A percentile compares a stretch with the other conserved stretches of the same genome.
Conservation (phyloP, 257 asterid species). For the Cinchona pubescens region DNA sequence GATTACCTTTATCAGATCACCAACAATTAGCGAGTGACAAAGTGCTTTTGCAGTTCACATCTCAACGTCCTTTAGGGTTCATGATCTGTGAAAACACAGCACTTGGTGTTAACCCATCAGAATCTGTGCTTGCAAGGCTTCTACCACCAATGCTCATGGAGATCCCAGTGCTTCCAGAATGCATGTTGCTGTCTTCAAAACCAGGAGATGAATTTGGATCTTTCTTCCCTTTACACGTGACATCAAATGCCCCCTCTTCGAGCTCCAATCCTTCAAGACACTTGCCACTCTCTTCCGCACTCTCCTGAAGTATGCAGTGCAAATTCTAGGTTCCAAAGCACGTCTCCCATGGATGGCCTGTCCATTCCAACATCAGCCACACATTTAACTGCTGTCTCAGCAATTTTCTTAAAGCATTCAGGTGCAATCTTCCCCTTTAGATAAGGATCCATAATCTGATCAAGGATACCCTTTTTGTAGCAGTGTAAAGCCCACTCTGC, state of each 20-base stretch:
- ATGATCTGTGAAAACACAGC: slow-evolving; percentile 95
- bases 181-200: slow-evolving; percentile 56
- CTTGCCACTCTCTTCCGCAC: slow-evolving; percentile 79
- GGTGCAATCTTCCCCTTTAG: slow-evolving; percentile 90
- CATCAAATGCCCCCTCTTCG: slow-evolving; percentile 42
- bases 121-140: slow-evolving; percentile 83
- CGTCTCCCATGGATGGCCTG: slow-evolving; percentile 93
- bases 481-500: slow-evolving; percentile 94
- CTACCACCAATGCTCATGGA: slow-evolving; percentile 93
- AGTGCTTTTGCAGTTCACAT: neutral
- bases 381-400: slow-evolving; percentile 88
- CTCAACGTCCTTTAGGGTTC: slow-evolving; percentile 83
- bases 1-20: slow-evolving; percentile 6
- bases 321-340: slow-evolving; percentile 88
- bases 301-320: slow-evolving; percentile 92
- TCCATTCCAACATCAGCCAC: slow-evolving; percentile 75
- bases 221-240: slow-evolving; percentile 52
- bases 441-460: slow-evolving; percentile 70
- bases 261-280: slow-evolving; percentile 41
- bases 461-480: slow-evolving; percentile 68
- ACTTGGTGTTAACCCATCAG: slow-evolving; percentile 87
- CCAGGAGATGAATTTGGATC: slow-evolving; percentile 51
- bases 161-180: slow-evolving; percentile 71
- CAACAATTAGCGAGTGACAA: neutral
- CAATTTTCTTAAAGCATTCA: slow-evolving; percentile 76